Percentiles rank a stretch among this genome's conserved stretches.
Conservation (phyloP, 495 filamentous ascomycete species). For the Annulohypoxylon nitens region DNA sequence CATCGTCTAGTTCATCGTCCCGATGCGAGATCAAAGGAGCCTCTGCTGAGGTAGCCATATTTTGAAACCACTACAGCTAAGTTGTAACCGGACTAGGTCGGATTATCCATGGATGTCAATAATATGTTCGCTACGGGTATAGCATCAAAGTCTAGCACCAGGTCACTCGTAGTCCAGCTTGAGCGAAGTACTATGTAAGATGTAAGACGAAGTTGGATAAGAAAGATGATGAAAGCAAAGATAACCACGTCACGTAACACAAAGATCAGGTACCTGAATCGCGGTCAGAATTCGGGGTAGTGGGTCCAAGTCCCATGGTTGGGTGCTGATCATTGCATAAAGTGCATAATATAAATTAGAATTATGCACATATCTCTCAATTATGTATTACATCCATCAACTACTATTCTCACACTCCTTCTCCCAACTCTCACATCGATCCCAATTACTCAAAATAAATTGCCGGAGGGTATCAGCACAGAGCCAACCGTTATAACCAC, state of each 20-base stretch:
- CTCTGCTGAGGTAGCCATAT: conserved; percentile 31
- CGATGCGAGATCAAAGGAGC: conserved; percentile 43
- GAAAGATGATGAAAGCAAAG: background rate
- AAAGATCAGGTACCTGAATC: conserved; percentile 7
- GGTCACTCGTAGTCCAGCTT: conserved; percentile 2
- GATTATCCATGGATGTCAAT: conserved; percentile 7
- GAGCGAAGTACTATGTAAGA: background rate
- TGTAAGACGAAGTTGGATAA: background rate
- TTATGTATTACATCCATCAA: background rate
- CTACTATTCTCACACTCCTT: background rate
- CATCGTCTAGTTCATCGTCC: conserved; percentile 47
- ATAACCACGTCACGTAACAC: conserved; percentile 14
- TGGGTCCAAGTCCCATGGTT: conserved; percentile 15
- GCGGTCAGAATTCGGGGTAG: background rate
- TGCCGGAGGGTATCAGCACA: conserved; percentile 51
- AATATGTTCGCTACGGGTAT: conserved; percentile 2
- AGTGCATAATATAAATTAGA: background rate
- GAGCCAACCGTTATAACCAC: conserved; percentile 54
- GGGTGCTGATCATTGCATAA: conserved; percentile 26
- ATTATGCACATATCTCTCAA: background rate
- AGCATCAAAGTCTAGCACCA: background rate
- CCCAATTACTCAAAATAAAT: conserved; percentile 22
- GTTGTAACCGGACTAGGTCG: conserved; percentile 3
- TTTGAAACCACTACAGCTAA: conserved; percentile 3
- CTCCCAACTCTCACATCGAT: background rate